phyloP scores from a whole-genome alignment of 306 rosid genomes.

The Lathyrus oleraceus region DNA sequence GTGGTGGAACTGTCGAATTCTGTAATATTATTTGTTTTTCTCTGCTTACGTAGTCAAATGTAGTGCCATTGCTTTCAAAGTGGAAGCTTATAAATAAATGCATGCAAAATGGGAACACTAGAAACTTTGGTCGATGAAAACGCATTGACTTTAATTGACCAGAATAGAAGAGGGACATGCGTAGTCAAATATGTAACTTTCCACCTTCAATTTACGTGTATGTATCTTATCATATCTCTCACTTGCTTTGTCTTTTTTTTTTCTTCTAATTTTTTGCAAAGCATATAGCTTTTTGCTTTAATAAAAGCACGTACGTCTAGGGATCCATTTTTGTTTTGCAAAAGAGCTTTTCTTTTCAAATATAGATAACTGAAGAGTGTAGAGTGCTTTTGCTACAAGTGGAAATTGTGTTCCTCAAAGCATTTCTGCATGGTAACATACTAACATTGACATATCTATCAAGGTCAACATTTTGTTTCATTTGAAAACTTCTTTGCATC shows the following conservation, averaged over 20 bases:
- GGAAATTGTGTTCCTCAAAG: not conserved
- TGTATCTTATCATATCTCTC: constrained; percentile 26
- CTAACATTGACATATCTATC: no score
- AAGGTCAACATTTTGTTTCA: not conserved
- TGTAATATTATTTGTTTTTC: not conserved
- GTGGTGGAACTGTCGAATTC: not conserved
- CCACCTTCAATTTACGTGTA: constrained; percentile 65
- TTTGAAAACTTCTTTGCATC: not conserved
- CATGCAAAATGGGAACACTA: constrained; percentile 34
- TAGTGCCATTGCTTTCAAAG: constrained; percentile 32
- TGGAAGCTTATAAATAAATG: constrained; percentile 27
- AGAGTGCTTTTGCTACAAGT: not conserved
- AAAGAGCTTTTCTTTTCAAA: constrained; percentile 19
- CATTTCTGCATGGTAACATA: not conserved
- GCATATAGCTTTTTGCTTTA: constrained; percentile 36
- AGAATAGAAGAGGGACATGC: constrained; percentile 36
- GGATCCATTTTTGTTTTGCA: constrained; percentile 35
- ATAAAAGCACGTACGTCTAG: constrained; percentile 24
- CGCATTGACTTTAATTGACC: constrained; percentile 46
- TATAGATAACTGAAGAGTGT: not conserved
- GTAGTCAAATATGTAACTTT: constrained; percentile 47
- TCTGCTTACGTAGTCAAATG: constrained; percentile 18
- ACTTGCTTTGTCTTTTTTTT: constrained; percentile 19
- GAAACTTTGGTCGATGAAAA: constrained; percentile 15
- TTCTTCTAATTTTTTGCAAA: constrained; percentile 20